Evolutionary conservation across 1,284 basidiomycete genomes (phyloP).

Genomic region (Ustilago crameri): DNA sequence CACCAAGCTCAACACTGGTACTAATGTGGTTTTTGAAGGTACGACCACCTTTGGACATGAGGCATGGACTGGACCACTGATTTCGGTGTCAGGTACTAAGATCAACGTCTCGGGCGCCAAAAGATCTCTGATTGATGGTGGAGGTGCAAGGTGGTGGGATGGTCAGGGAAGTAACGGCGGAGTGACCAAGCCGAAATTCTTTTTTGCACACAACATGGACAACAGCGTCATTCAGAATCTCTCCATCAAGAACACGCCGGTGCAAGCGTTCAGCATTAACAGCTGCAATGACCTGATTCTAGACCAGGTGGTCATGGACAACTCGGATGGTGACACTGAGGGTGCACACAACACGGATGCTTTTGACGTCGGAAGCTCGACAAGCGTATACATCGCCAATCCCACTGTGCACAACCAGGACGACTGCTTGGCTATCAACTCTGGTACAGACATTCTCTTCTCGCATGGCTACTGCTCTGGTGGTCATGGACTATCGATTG

Average conservation of each 20-base stretch:
- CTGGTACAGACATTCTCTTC: constrained; percentile 31
- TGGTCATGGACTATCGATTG: constrained; percentile 47
- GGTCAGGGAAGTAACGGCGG: constrained; percentile 33
- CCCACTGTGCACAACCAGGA: constrained; percentile 35
- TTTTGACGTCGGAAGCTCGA: constrained; percentile 33
- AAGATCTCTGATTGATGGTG: constrained; percentile 15
- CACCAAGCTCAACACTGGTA: constrained; percentile 15
- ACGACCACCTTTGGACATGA: constrained; percentile 40
- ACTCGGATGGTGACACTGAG: constrained; percentile 14
- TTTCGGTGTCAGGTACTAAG: constrained; percentile 15
- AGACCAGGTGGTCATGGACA: constrained; percentile 29
- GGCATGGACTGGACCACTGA: constrained; percentile 38
- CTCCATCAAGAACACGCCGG: constrained; percentile 40
- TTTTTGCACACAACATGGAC: constrained; percentile 16
- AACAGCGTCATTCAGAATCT: constrained; percentile 22
- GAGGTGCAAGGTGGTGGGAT: constrained; percentile 37
- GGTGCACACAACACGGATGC: constrained; percentile 45
- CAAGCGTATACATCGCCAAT: constrained; percentile 23
- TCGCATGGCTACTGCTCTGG: constrained; percentile 23
- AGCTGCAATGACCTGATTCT: constrained; percentile 12
- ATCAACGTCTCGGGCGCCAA: constrained; percentile 17
- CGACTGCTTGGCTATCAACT: constrained; percentile 45
- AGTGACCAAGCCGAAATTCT: constrained; percentile 41
- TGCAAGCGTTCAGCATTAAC: constrained; percentile 42
- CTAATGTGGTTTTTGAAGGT: constrained; percentile 30